Base-by-base conservation (phyloP, 148 eudicot genomes). In the Drosera capensis region DNA sequence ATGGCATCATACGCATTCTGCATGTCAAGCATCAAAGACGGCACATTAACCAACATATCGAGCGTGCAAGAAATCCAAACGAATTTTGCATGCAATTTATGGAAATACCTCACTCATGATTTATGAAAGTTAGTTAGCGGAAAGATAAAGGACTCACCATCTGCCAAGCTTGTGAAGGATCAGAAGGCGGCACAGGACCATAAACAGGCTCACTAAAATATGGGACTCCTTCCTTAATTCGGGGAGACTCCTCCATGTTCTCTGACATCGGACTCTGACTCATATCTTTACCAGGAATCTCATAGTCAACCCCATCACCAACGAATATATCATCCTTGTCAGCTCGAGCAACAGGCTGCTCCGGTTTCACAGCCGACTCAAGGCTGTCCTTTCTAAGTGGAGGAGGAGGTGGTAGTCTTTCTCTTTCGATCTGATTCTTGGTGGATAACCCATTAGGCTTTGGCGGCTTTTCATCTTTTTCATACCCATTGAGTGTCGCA, bases 161-260 rank as follows among this genome's bases (percentile, higher is more conserved):
- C 52, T 87, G 73, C 97, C 97, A 90, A 59, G 64, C 82, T 54
- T 78, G 77, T 43, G 90, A 62, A 36, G 85, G 81, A 45, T 77
- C 81, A 49, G 95, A 25, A 24, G 95, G 93, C 35, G 84, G 84
- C 30, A 80, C 87, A 40, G 97, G 95, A 35, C 97, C 97, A 64
- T 90, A 90, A 47, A 64, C 67, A 56, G 97, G 93, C 64, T 84
- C 93, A 46, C 43, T 58, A 30, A 75, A 84, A 60, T 77, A 80
- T 31, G 86, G 30, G 31, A 44, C 46, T 45, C 58, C 70, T 55
- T 90, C 97, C 66, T 80, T 90, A 46, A 65, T 78, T 42, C 82
- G 71, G 45, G 97, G 97, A 31, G 97, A 90, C 59, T 90, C 97
- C 63, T 90, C 95, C 97, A 90, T 90, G 66, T 90, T 93, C 68